Evolutionary conservation across 78 protist species (phyloP).

Genomic region (Cavenderia fasciculata): DNA sequence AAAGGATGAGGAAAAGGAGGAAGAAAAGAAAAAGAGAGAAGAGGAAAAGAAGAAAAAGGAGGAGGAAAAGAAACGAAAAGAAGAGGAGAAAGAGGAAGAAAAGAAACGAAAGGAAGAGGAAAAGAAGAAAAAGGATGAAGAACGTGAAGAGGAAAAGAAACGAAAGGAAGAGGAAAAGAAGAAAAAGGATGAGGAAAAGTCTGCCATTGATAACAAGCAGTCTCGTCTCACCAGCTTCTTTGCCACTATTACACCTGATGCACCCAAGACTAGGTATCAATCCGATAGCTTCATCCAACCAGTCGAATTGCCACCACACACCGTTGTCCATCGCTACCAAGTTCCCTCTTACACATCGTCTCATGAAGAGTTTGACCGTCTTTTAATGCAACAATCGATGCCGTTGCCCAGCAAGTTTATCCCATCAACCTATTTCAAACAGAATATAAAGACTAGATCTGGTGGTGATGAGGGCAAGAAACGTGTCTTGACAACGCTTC

Average conservation of each 20-base stretch:
- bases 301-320: constrained; percentile 40
- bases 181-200: not conserved
- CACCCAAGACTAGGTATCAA: not conserved
- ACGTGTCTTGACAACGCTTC: not conserved
- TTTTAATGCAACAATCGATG: not conserved
- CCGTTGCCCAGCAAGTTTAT: not conserved
- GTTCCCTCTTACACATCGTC: not conserved
- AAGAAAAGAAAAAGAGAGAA: not conserved
- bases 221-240: constrained; percentile 34
- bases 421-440: not conserved
- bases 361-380: not conserved
- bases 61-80: not conserved
- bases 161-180: not conserved
- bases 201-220: constrained; percentile 27
- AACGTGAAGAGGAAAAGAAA: constrained; percentile 1
- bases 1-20: constrained; percentile 10
- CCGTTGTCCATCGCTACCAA: not conserved
- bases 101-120: constrained; percentile 31
- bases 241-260: not conserved
- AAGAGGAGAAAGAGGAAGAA: constrained; percentile 10
- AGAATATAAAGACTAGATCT: not conserved
- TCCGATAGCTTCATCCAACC: constrained; percentile 48
- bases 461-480: not conserved
- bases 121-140: not conserved
- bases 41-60: not conserved